These are phyloP conservation scores for Tarenaya hassleriana DNA, from an alignment of 345 rosid genomes.

Conservation along the genomic window DNA sequence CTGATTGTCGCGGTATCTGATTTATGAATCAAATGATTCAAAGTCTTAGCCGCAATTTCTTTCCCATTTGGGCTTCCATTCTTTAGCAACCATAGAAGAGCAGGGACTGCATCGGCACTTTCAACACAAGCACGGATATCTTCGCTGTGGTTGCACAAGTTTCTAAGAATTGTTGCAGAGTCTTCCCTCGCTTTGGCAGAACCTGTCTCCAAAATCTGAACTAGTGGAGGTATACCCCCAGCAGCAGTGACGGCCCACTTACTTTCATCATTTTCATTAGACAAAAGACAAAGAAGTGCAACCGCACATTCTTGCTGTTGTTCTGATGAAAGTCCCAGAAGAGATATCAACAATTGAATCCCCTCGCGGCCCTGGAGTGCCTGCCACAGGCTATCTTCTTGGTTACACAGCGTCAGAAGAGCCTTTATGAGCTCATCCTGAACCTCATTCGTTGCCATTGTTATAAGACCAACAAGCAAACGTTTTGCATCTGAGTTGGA, in stretches of 20 bases:
- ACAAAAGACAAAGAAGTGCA: slow-evolving; percentile 88
- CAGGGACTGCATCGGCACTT: slow-evolving; percentile 99
- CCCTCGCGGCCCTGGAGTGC: slow-evolving; percentile 99
- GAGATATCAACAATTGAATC: slow-evolving; percentile 90
- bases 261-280: slow-evolving; percentile 97
- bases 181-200: slow-evolving; percentile 99
- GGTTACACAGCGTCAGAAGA: slow-evolving; percentile 79
- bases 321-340: slow-evolving; percentile 98
- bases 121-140: slow-evolving; percentile 99
- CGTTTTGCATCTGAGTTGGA: slow-evolving; percentile 86
- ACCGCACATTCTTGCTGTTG: slow-evolving; percentile 99
- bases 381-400: slow-evolving; percentile 86
- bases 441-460: slow-evolving; percentile 92
- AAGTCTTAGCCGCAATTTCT: slow-evolving; percentile 96
- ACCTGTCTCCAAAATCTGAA: slow-evolving; percentile 95
- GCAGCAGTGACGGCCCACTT: slow-evolving; percentile 99
- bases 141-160: slow-evolving; percentile 98
- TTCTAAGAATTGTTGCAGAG: slow-evolving; percentile 91
- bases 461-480: slow-evolving; percentile 94
- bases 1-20: slow-evolving; percentile 96
- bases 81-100: slow-evolving; percentile 92
- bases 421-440: slow-evolving; percentile 93
- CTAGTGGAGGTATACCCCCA: slow-evolving; percentile 99
- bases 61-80: slow-evolving; percentile 96
- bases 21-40: slow-evolving; percentile 93